Evolutionary conservation across 2,329 filamentous ascomycete species (phyloP).

Genomic region (Colletotrichum incanum): DNA sequence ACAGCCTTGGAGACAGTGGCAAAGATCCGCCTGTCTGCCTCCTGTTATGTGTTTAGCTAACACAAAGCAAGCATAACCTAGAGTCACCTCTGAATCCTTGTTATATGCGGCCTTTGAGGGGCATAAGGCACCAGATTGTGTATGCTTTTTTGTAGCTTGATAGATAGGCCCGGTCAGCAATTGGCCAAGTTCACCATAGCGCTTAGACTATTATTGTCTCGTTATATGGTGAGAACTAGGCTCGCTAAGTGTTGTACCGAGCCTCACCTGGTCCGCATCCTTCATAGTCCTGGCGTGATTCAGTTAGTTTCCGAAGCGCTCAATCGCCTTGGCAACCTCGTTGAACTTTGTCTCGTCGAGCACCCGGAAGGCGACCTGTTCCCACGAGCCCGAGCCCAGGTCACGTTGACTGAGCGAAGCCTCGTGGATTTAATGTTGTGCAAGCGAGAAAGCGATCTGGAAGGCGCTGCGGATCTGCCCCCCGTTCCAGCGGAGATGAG

Average conservation of each 20-base stretch:
- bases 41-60: too few relatives aligned
- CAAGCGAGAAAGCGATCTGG: constrained; percentile 55
- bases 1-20: too few relatives aligned
- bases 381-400: neutral
- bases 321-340: constrained; percentile 6
- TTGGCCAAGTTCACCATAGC: too few relatives aligned
- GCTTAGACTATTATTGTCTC: too few relatives aligned
- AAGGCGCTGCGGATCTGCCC: constrained; percentile 57
- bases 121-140: too few relatives aligned
- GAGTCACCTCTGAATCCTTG: too few relatives aligned
- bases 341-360: constrained; percentile 2
- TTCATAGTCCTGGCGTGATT: constrained; percentile 1
- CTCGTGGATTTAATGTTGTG: constrained; percentile 51
- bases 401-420: neutral
- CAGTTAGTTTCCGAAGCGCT: constrained; percentile 13
- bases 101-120: too few relatives aligned
- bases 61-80: too few relatives aligned
- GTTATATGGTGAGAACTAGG: too few relatives aligned
- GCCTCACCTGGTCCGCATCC: constrained; percentile 11
- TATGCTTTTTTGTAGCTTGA: too few relatives aligned
- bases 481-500: constrained; percentile 52
- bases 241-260: neutral
- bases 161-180: too few relatives aligned
- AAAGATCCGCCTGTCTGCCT: too few relatives aligned
- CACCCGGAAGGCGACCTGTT: neutral